Base-by-base conservation (phyloP, 495 filamentous ascomycete species). In the Annulohypoxylon stygium region DNA sequence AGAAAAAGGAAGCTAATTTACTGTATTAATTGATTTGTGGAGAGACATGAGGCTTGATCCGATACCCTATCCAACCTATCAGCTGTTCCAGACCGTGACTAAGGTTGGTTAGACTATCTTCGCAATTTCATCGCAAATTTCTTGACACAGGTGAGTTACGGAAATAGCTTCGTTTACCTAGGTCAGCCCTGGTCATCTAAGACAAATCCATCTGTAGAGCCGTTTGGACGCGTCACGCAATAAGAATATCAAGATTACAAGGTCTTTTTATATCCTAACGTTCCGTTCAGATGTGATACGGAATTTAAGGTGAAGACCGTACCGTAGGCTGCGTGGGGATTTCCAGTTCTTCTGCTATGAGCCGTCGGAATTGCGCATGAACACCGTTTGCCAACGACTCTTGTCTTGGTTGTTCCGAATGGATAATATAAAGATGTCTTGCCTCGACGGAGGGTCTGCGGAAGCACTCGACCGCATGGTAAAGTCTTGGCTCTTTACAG, bases 41-140 rank as follows among this genome's bases (percentile, higher is more conserved):
- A 45, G 45, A 69, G 65, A 69, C 70, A 61, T 73, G 61, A 48
- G 65, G 70, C 65, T 65, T 65, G 30, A 23, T 50, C 48, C 37
- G n/a, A 16, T 25, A n/a, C 26, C 51, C 25, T 34, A 55, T 53
- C 58, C 20, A n/a, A 14, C 51, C 25, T 34, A 55, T 53, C 58
- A 61, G 12, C 33, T 26, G 16, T 20, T 36, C 50, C 12, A 18
- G 48, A 61, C 18, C 5, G 20, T 11, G 6, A 26, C 45, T 48
- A 37, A 41, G 30, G 51, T 57, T 54, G 6, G n/a, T 20, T 20
- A 39, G n/a, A 55, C 58, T 55, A 48, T 43, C 47, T 30, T 23
- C 47, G 50, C 57, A 71, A 65, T 65, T 51, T 65, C 30, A 5
- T n/a, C 41, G 30, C 41, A 54, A 23, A 26, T 51, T 26, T 54